These are phyloP conservation scores for Syncephalastrum sp. DNA, from an alignment of 371 early-diverging fungal genomes.

Conservation along the genomic window DNA sequence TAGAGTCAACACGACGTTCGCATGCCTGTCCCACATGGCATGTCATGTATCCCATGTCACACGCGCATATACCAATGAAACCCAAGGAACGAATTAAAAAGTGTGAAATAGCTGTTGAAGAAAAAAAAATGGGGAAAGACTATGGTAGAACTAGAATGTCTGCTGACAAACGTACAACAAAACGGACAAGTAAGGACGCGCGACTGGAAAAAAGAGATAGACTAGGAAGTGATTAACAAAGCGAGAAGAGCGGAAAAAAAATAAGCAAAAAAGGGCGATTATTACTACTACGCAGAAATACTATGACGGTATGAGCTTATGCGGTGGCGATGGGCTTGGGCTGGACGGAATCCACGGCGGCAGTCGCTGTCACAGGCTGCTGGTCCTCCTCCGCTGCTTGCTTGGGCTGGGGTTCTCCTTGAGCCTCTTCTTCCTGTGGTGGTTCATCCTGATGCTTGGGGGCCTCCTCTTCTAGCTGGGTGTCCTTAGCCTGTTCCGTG, in stretches of 20 bases:
- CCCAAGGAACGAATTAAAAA: background rate
- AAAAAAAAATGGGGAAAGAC: slow-evolving; percentile 2
- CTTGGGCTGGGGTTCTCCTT: slow-evolving; percentile 1
- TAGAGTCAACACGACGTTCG: too few relatives aligned
- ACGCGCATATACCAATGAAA: too few relatives aligned
- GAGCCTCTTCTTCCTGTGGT: background rate
- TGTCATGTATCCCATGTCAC: too few relatives aligned
- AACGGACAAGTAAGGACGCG: too few relatives aligned
- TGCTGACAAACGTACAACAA: too few relatives aligned
- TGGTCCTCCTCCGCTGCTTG: slow-evolving; percentile 1
- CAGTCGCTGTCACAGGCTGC: background rate
- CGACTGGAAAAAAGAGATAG: slow-evolving; percentile 5
- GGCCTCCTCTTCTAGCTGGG: slow-evolving; percentile 2
- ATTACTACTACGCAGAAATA: background rate
- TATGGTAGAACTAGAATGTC: background rate
- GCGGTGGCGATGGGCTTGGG: background rate
- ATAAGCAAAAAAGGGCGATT: slow-evolving; percentile 2
- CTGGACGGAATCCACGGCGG: too few relatives aligned
- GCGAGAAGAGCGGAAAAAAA: background rate
- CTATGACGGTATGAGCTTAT: background rate
- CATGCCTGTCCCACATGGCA: too few relatives aligned
- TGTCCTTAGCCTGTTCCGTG: background rate
- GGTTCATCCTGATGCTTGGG: background rate
- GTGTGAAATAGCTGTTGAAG: background rate
- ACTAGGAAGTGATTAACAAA: background rate